A percentile compares a stretch with the other conserved stretches of the same genome.
phyloP scores from a whole-genome alignment of 2,329 filamentous ascomycete species.

The Aaosphaeria arxii region DNA sequence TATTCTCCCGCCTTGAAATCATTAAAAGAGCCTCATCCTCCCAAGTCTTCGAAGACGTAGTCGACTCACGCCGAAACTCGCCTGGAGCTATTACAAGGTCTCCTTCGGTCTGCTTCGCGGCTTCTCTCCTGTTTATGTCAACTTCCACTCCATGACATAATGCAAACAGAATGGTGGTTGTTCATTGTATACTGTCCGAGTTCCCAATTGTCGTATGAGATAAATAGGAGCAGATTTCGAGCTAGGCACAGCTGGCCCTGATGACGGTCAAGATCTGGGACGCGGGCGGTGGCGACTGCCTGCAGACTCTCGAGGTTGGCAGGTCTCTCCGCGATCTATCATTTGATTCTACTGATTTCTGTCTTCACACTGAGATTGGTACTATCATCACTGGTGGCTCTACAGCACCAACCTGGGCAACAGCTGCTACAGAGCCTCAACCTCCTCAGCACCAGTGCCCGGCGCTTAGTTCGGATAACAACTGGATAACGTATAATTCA shows the following conservation, averaged over 20 bases:
- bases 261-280: slow-evolving; percentile 4
- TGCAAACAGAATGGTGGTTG: not conserved
- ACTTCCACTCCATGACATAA: not conserved
- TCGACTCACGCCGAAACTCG: too few species aligned
- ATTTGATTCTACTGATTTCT: not conserved
- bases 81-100: not conserved
- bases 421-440: not conserved
- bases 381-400: not conserved
- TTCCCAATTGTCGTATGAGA: too few species aligned
- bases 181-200: too few species aligned
- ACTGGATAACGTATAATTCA: not conserved
- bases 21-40: too few species aligned
- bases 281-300: not conserved
- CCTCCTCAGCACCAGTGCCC: not conserved
- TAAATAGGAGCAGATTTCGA: too few species aligned
- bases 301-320: not conserved
- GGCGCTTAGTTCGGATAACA: not conserved
- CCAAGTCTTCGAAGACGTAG: too few species aligned
- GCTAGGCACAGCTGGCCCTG: too few species aligned
- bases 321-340: not conserved
- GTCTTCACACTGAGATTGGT: not conserved
- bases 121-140: not conserved
- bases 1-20: too few species aligned
- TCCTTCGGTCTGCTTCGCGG: not conserved
- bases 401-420: not conserved